Base-by-base conservation (phyloP, 1,139 yeast genomes). In the Spencermartinsiella ligniputridi region DNA sequence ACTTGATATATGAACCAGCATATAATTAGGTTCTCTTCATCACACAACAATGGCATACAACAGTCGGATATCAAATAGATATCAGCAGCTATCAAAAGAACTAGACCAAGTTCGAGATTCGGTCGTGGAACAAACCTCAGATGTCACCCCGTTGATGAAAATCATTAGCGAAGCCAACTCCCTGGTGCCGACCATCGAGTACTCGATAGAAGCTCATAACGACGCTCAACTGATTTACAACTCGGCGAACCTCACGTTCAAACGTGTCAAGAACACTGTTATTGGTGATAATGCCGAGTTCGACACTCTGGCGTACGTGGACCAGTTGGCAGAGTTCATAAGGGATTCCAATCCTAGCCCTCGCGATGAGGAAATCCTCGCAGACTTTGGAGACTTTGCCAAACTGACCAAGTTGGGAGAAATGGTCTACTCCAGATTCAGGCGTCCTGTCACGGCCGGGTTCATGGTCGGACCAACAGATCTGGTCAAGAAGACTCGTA, bases 381-480 rank as follows among this genome's bases (percentile, higher is more conserved):
- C 21, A 6, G 37, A 40, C 15, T 15, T 18, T 17, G 34, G 37
- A 16, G 37, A 32, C 13, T 39, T 27, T 13, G 25, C 25, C 15
- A 39, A 40, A 13, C 42, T 47, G 25, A 45, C 44, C 8, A 69
- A 71, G 45, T 60, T 84, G 33, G 95, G 94, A 0, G 63, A 75
- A 0, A 60, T 81, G 35, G 77, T 73, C 51, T 69, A 73, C 52
- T 63, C 69, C 42, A 60, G 72, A 16, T 74, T 84, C 49, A 61
- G 62, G 11, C 70, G 73, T 39, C 74, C 85, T 0, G 65, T 75
- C 0, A 71, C 78, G 1, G 66, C 72, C 15, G 85, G 81, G 52
- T 86, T 83, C 53, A 63, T 87, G 50, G 68, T 81, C 45, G 95
- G 95, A 0, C 90, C 95, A 0, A 67, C 87, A 41, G 79, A 40